phyloP scores from a whole-genome alignment of 768 basidiomycete genomes.

The Lentinula aciculospora region DNA sequence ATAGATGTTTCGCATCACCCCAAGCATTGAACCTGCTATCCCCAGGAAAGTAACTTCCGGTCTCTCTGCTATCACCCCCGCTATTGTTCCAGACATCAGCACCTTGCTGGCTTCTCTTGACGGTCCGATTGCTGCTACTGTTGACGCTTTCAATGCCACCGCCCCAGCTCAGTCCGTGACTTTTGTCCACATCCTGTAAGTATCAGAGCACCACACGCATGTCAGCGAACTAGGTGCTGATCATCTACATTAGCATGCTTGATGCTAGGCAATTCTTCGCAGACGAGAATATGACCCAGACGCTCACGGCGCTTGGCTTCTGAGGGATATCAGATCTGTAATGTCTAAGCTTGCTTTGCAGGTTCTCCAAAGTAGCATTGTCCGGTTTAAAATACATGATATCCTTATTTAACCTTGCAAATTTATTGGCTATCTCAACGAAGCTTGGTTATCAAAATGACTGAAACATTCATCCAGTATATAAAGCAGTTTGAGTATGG shows the following conservation, averaged over 20 bases:
- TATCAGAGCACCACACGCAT: neutral
- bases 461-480: neutral
- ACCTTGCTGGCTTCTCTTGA: slow-evolving; percentile 22
- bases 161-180: slow-evolving; percentile 17
- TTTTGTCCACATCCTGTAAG: slow-evolving; percentile 27
- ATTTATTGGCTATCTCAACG: no score
- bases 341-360: neutral
- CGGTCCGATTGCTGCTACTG: slow-evolving; percentile 20
- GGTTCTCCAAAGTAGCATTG: neutral
- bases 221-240: neutral
- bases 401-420: neutral
- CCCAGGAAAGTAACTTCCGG: slow-evolving; percentile 21
- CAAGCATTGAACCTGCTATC: neutral
- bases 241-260: slow-evolving; percentile 23
- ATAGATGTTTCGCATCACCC: neutral
- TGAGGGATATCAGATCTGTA: neutral
- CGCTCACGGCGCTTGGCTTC: slow-evolving; percentile 27
- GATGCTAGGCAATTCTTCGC: slow-evolving; percentile 29
- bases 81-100: slow-evolving; percentile 21
- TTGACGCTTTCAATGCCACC: slow-evolving; percentile 23
- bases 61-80: slow-evolving; percentile 23
- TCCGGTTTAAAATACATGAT: neutral
- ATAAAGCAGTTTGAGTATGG: no score
- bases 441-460: neutral
- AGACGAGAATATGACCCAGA: slow-evolving; percentile 26